Conservation (phyloP, 805 yeast genomes). For the Pichia paraexigua region DNA sequence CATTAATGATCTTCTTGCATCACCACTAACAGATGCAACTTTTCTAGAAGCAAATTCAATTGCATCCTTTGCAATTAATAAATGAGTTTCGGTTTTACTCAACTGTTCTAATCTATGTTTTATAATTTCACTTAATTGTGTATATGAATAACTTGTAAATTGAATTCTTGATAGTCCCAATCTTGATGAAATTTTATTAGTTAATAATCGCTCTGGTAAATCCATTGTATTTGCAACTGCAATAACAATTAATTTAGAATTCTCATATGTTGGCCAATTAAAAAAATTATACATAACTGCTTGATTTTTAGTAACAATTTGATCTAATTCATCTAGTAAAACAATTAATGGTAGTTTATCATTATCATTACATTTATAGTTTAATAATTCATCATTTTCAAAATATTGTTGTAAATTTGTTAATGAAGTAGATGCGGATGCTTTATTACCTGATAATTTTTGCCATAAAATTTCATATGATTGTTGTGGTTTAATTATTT, state of each 20-base stretch:
- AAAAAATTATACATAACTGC: slow-evolving; percentile 90
- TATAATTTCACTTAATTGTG: slow-evolving; percentile 70
- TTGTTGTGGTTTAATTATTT: slow-evolving; percentile 66
- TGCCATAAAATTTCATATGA: slow-evolving; percentile 84
- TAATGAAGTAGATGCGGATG: slow-evolving; percentile 58
- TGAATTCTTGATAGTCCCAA: slow-evolving; percentile 81
- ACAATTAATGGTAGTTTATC: slow-evolving; percentile 54
- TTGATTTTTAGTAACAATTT: slow-evolving; percentile 74
- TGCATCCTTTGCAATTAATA: slow-evolving; percentile 58
- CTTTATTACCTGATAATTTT: slow-evolving; percentile 51
- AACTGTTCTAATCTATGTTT: slow-evolving; percentile 54
- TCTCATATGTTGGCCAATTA: slow-evolving; percentile 88
- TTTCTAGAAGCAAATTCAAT: slow-evolving; percentile 87
- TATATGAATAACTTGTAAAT: slow-evolving; percentile 81
- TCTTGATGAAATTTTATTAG: slow-evolving; percentile 86
- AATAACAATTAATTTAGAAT: slow-evolving; percentile 74
- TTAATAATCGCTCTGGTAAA: slow-evolving; percentile 78
- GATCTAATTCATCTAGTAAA: slow-evolving; percentile 88
- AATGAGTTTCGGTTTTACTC: slow-evolving; percentile 34
- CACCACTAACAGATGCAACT: slow-evolving; percentile 95
- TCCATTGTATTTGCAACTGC: slow-evolving; percentile 98
- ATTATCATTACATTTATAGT: slow-evolving; percentile 1
- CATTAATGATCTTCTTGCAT: slow-evolving; percentile 86
- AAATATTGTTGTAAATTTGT: slow-evolving; percentile 67
- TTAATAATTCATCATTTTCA: slow-evolving; percentile 16